phyloP scores from a whole-genome alignment of 2,329 filamentous ascomycete species.

The Aspergillus sp. region DNA sequence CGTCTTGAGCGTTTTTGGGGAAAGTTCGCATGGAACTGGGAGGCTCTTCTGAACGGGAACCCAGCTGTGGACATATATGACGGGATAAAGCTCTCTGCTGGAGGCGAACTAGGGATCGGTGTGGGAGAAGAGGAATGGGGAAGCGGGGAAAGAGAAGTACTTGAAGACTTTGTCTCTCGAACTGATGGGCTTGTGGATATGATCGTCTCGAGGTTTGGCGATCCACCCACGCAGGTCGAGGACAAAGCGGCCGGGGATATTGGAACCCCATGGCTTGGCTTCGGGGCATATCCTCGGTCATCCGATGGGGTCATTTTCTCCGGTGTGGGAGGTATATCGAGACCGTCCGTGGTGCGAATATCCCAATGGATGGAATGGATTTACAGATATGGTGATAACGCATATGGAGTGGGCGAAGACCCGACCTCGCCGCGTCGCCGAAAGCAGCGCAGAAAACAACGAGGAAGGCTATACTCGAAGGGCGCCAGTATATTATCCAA shows the following conservation, averaged over 20 bases:
- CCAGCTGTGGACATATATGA: constrained; percentile 72
- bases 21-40: constrained; percentile 62
- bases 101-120: constrained; percentile 85
- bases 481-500: constrained; percentile 3
- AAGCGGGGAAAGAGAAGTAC: constrained; percentile 84
- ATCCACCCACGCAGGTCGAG: constrained; percentile 34
- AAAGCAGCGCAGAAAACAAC: constrained; percentile 28
- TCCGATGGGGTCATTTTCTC: constrained; percentile 84
- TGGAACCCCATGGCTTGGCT: constrained; percentile 63
- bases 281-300: constrained; percentile 58
- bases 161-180: constrained; percentile 76
- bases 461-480: constrained; percentile 13
- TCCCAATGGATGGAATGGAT: constrained; percentile 84
- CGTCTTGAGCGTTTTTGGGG: constrained; percentile 78
- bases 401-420: constrained; percentile 79
- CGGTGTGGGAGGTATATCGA: constrained; percentile 66
- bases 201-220: constrained; percentile 78
- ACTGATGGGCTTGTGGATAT: constrained; percentile 83
- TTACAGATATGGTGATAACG: constrained; percentile 72
- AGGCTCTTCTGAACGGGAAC: constrained; percentile 83
- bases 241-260: constrained; percentile 15
- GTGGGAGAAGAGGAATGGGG: constrained; percentile 94
- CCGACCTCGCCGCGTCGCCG: constrained; percentile 55
- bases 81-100: constrained; percentile 79
- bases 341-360: constrained; percentile 63